Conservation (phyloP, 352 stramenopile genomes). For the Saprolegnia diclina region DNA sequence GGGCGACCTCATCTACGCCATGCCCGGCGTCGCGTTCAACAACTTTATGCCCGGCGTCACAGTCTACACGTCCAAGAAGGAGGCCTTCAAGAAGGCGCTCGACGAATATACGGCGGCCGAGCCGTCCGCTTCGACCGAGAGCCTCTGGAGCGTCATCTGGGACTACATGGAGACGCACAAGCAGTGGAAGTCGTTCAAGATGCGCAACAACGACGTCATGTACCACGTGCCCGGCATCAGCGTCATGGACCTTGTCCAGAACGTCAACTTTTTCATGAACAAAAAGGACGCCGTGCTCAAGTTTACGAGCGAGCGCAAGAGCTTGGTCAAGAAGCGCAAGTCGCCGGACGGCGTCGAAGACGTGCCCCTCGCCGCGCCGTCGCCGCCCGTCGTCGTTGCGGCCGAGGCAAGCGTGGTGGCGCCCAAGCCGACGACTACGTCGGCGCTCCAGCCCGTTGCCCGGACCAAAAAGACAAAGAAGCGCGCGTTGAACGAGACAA, state of each 20-base stretch:
- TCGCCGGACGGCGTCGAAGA: conserved; percentile 7
- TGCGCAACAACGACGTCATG: conserved; percentile 7
- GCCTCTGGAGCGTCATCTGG: conserved; percentile 21
- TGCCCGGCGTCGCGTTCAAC: conserved; percentile 57
- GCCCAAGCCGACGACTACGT: neutral
- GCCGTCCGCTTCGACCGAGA: neutral
- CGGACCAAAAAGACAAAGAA: conserved; percentile 11
- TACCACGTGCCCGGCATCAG: neutral
- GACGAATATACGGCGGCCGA: conserved; percentile 26
- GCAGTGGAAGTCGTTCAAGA: conserved; percentile 6
- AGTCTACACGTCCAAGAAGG: conserved; percentile 60
- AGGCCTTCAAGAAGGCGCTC: conserved; percentile 60
- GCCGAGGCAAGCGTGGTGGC: neutral
- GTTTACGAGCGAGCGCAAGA: conserved; percentile 12
- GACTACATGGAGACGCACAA: conserved; percentile 23
- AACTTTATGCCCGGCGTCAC: conserved; percentile 67
- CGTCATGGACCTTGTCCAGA: conserved; percentile 4
- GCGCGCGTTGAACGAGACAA: neutral
- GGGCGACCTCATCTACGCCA: conserved; percentile 56
- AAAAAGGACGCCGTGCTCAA: conserved; percentile 25
- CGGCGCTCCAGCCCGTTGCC: neutral
- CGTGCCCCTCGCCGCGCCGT: neutral
- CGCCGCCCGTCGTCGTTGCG: neutral
- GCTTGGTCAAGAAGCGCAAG: conserved; percentile 12
- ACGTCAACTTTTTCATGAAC: conserved; percentile 13